Evolutionary conservation across 306 rosid species (phyloP).

Genomic region (Ochetophila trinervis): DNA sequence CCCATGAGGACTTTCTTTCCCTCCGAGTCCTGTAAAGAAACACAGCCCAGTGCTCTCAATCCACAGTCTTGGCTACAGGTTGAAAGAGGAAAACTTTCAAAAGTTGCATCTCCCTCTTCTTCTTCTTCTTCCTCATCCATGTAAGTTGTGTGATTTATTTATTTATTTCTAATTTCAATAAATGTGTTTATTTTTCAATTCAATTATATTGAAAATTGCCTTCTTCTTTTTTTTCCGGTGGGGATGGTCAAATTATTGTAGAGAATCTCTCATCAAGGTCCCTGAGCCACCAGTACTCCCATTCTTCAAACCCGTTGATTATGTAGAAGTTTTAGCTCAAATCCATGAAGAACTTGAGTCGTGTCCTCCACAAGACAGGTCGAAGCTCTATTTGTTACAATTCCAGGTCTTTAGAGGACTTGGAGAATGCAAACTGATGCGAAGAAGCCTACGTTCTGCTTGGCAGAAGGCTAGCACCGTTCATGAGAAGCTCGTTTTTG

Average conservation of each 20-base stretch:
- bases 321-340: slow-evolving; percentile 88
- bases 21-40: slow-evolving; percentile 70
- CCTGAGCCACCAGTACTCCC: slow-evolving; percentile 76
- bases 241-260: slow-evolving; percentile 34
- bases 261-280: slow-evolving; percentile 89
- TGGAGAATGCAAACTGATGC: slow-evolving; percentile 80
- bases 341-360: slow-evolving; percentile 92
- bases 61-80: slow-evolving; percentile 97
- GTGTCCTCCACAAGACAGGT: slow-evolving; percentile 61
- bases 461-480: slow-evolving; percentile 75
- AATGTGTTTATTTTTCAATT: background rate
- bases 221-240: background rate
- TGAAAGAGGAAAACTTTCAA: slow-evolving; percentile 83
- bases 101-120: slow-evolving; percentile 54
- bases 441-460: slow-evolving; percentile 81
- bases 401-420: slow-evolving; percentile 85
- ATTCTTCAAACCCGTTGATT: slow-evolving; percentile 71
- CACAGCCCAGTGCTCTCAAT: slow-evolving; percentile 65
- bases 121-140: slow-evolving; percentile 46
- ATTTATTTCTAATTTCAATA: slow-evolving; percentile 8
- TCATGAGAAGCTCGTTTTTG: slow-evolving; percentile 77
- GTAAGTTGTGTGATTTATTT: slow-evolving; percentile 45
- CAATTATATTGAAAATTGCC: background rate
- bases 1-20: slow-evolving; percentile 84
- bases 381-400: slow-evolving; percentile 74